A percentile compares a stretch with the other conserved stretches of the same genome.
These are phyloP conservation scores for Chalciporus pseudorubinellus DNA, from an alignment of 768 basidiomycete species.

Conservation along the genomic window DNA sequence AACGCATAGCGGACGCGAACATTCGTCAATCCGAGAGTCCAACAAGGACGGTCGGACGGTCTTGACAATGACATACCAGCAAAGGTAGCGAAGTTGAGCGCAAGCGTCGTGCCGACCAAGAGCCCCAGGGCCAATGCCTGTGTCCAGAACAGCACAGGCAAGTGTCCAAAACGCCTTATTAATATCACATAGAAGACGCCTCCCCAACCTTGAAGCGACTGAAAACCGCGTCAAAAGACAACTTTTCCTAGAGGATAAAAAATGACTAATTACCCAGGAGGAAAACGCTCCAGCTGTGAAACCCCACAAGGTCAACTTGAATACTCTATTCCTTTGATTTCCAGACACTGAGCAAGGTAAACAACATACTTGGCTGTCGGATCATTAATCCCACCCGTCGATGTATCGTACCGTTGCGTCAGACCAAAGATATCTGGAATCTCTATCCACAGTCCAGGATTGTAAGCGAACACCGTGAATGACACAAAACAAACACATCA, in stretches of 20 bases:
- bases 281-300: constrained; percentile 47
- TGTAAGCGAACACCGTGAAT: background rate
- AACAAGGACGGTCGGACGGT: too few species aligned
- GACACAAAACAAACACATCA: background rate
- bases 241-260: background rate
- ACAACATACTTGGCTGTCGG: constrained; percentile 46
- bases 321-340: too few species aligned
- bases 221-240: constrained; percentile 6
- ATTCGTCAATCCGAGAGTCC: background rate
- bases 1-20: constrained; percentile 26
- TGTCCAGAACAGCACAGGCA: constrained; percentile 32
- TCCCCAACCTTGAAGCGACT: constrained; percentile 22
- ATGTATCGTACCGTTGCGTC: constrained; percentile 43
- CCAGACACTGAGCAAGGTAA: background rate
- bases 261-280: constrained; percentile 40
- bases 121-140: constrained; percentile 45
- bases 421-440: constrained; percentile 51
- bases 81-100: constrained; percentile 47
- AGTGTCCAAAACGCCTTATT: constrained; percentile 29
- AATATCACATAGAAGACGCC: constrained; percentile 30
- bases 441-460: constrained; percentile 36
- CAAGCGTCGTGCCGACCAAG: constrained; percentile 49
- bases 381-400: constrained; percentile 47
- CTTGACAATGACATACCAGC: constrained; percentile 41
- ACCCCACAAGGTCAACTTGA: too few species aligned